phyloP scores from a whole-genome alignment of 495 filamentous ascomycete species.

The Glarea lozoyensis region DNA sequence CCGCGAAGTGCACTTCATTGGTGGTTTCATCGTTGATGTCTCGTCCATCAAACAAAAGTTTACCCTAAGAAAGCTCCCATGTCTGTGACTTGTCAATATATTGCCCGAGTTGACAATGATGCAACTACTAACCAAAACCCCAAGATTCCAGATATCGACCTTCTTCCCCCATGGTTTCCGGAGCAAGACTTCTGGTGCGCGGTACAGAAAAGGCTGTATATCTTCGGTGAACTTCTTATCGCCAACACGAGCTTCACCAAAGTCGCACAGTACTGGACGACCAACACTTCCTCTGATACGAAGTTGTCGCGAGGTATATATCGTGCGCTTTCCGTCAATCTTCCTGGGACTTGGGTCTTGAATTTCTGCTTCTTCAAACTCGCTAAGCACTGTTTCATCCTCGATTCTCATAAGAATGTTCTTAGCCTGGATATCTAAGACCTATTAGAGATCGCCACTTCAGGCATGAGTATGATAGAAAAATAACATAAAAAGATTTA shows the following conservation, averaged over 20 bases:
- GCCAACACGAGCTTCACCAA: conserved; percentile 14
- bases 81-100: conserved; percentile 4
- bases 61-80: conserved; percentile 16
- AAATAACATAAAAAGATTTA: no score
- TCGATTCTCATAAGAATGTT: background rate
- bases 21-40: background rate
- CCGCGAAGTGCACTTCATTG: background rate
- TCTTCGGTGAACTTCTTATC: conserved; percentile 10
- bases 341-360: background rate
- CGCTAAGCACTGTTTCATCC: background rate
- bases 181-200: conserved; percentile 35
- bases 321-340: background rate
- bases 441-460: background rate
- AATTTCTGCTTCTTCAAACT: background rate
- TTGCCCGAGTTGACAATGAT: background rate
- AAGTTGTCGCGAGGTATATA: background rate
- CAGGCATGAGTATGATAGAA: background rate
- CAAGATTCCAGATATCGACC: conserved; percentile 37
- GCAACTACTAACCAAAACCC: conserved; percentile 28
- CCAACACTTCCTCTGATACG: conserved; percentile 5
- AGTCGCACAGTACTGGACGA: conserved; percentile 12
- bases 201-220: conserved; percentile 32
- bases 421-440: background rate
- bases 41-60: conserved; percentile 8
- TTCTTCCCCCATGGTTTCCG: conserved; percentile 29